Conservation (phyloP, 1,284 basidiomycete genomes). For the Wallemia hederae region DNA sequence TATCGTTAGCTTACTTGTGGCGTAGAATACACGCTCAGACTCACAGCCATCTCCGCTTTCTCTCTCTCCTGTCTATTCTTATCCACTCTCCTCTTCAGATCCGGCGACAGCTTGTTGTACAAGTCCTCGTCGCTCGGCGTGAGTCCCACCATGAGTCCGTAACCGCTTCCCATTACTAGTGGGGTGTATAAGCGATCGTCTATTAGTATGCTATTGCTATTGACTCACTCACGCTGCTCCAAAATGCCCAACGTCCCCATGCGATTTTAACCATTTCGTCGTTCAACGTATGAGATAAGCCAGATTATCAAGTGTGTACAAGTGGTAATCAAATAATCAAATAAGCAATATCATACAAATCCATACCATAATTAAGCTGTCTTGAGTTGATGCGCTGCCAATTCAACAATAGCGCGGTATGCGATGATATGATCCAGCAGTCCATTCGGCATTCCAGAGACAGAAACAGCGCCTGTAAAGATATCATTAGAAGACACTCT, state of each 20-base stretch:
- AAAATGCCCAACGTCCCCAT: background rate
- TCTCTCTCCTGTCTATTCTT: background rate
- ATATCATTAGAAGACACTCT: background rate
- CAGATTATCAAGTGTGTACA: too few relatives aligned
- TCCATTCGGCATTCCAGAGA: background rate
- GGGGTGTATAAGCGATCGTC: background rate
- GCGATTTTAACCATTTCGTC: background rate
- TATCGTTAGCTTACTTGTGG: too few relatives aligned
- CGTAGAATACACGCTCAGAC: too few relatives aligned
- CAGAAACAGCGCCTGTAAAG: background rate
- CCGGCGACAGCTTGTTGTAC: background rate
- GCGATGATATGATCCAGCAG: background rate
- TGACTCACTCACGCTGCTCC: background rate
- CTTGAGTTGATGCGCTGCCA: background rate
- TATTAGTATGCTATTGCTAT: background rate
- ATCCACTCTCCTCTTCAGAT: background rate
- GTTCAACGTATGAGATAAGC: too few relatives aligned
- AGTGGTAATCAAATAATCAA: too few relatives aligned
- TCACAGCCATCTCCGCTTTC: too few relatives aligned
- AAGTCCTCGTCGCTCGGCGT: background rate
- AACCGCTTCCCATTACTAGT: background rate
- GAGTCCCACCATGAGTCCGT: background rate
- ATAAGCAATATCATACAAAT: too few relatives aligned
- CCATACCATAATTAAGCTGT: background rate
- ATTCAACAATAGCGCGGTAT: background rate